These are phyloP conservation scores for Apophysomyces elegans DNA, from an alignment of 371 early-diverging fungal genomes.

Conservation along the genomic window DNA sequence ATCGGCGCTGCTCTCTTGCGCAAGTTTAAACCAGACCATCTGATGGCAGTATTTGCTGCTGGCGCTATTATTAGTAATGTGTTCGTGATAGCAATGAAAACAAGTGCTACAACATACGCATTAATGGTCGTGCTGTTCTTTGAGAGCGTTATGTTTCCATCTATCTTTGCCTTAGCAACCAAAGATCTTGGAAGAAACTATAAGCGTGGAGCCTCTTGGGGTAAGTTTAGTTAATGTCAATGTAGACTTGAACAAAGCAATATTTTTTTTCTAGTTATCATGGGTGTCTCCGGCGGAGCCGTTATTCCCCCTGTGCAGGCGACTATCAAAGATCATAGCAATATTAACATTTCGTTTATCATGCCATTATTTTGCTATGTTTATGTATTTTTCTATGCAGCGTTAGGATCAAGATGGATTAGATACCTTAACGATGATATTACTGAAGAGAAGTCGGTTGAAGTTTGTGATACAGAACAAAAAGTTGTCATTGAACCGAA, in stretches of 20 bases:
- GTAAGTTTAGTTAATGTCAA: constrained; percentile 24
- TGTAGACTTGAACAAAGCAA: background rate
- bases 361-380: constrained; percentile 38
- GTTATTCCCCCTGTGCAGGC: constrained; percentile 48
- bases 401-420: constrained; percentile 39
- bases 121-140: constrained; percentile 48
- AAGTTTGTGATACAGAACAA: background rate
- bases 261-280: constrained; percentile 30
- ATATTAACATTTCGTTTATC: constrained; percentile 41
- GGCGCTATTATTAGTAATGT: constrained; percentile 35
- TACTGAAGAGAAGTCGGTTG: background rate
- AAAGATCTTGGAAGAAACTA: constrained; percentile 50
- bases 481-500: background rate
- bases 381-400: constrained; percentile 38
- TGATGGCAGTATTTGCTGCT: constrained; percentile 38
- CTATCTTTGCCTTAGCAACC: constrained; percentile 50
- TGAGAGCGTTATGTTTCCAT: constrained; percentile 52
- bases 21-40: constrained; percentile 32
- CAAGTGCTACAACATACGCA: constrained; percentile 34
- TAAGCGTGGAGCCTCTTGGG: constrained; percentile 44
- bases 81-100: constrained; percentile 38
- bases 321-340: constrained; percentile 34
- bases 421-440: constrained; percentile 39
- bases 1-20: constrained; percentile 41
- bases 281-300: constrained; percentile 52